Evolutionary conservation across 2,329 filamentous ascomycete species (phyloP), one percentile per base, ranked within the genome.

Genomic region (Cordyceps cicadae): DNA sequence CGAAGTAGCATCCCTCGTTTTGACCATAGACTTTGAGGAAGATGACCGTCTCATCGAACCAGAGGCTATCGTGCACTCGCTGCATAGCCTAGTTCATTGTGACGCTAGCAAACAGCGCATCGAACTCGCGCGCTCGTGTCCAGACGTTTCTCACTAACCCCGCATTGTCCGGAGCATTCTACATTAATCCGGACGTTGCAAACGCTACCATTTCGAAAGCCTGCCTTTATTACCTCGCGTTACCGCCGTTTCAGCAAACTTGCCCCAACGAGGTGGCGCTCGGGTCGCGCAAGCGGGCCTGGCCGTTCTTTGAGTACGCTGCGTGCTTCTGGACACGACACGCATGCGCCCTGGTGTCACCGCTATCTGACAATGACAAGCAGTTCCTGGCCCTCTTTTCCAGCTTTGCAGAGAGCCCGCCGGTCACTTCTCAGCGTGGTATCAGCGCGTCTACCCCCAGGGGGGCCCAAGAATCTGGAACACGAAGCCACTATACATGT

Each of bases 1-100:
- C 12, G 59, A 61, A 34, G 59, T 37, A 5, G 53, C 53, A 3
- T 39, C 54, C 21, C 49, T 61, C 3, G n/a, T 51, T 2, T 26
- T 55, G 2, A 34, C 41, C 8, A 34, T n/a, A 6, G 53, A 57
- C 2, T 61, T 61, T 15, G 46, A 19, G 12, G 59, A 61, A 29
- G 59, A 61, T 15, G 59, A 61, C 37, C 59, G 59, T 29, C 52
- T 61, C 19, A 61, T 61, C 32, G 53, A 61, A 19, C 59, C 59
- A 43, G 59, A 61, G 29, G 34, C 59, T 39, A 46, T 61, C 17
- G 45, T 61, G 7, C 15, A 55, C 26, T 29, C 46, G 8, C 34
- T 61, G 29, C 59, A 50, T 34, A 56, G 43, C 34, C 49, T 61
- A 9, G 59, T 61, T 14, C 52, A 48, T 26, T 52, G 34, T 41